Percentiles rank a stretch among this genome's conserved stretches.
Evolutionary conservation across 2,329 filamentous ascomycete species (phyloP).

Genomic region (Xylaria sp.): DNA sequence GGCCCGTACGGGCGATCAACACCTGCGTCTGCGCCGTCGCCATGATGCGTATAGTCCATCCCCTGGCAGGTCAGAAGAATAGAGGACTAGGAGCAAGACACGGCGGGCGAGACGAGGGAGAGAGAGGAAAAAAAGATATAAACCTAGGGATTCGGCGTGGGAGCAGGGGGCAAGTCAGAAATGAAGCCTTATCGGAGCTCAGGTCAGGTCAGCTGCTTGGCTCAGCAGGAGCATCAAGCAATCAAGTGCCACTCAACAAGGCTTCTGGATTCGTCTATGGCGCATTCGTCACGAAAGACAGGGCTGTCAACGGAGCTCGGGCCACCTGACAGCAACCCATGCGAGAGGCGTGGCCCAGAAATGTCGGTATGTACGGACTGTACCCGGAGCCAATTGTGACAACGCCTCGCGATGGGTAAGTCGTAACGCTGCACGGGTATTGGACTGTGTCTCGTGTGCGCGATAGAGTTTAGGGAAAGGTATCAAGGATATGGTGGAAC

Average conservation of each 20-base stretch:
- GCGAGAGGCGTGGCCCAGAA: not conserved
- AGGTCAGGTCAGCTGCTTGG: slow-evolving; percentile 18
- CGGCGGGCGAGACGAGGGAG: not conserved
- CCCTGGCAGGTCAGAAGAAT: slow-evolving; percentile 28
- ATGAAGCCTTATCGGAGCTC: slow-evolving; percentile 22
- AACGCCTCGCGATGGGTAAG: not conserved
- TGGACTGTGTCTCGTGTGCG: not conserved
- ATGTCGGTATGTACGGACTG: not conserved
- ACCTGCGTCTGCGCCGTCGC: slow-evolving; percentile 81
- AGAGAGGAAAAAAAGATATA: not conserved
- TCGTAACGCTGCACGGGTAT: not conserved
- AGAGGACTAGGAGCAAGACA: not conserved
- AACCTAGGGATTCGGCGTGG: not conserved
- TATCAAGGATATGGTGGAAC: not conserved
- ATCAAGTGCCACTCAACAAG: not conserved
- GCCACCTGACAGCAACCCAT: not conserved
- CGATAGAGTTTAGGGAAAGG: not conserved
- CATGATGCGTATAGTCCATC: slow-evolving; percentile 42
- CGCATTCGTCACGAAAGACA: slow-evolving; percentile 17
- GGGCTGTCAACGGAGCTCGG: not conserved
- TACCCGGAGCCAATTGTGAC: not conserved
- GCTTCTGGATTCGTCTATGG: slow-evolving; percentile 10
- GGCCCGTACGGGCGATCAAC: slow-evolving; percentile 90
- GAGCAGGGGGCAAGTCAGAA: slow-evolving; percentile 4
- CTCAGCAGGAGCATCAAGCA: slow-evolving; percentile 2